A percentile compares a stretch with the other conserved stretches of the same genome.
Evolutionary conservation across 306 rosid species (phyloP).

Genomic region (Malus sieversii): DNA sequence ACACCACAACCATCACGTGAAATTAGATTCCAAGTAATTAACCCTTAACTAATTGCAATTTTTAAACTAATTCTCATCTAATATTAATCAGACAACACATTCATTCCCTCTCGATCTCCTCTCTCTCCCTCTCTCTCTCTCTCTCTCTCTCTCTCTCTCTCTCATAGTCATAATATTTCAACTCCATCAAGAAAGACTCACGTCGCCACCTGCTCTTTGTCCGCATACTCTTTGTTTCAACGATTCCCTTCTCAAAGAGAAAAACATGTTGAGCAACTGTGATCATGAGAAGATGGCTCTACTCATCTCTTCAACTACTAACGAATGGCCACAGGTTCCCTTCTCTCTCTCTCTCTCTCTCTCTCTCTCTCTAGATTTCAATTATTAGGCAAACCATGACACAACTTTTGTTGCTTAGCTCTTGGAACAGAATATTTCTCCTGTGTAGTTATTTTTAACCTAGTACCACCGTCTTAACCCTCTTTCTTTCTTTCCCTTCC

Average conservation of each 20-base stretch:
- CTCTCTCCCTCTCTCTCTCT: constrained; percentile 1
- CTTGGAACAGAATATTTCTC: constrained; percentile 75
- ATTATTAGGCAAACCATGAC: constrained; percentile 72
- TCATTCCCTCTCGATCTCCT: neutral
- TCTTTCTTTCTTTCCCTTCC: neutral
- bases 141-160: neutral
- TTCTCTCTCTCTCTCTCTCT: constrained; percentile 22
- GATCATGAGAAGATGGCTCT: constrained; percentile 44
- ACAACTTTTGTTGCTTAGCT: constrained; percentile 67
- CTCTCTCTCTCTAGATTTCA: constrained; percentile 35
- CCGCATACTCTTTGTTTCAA: constrained; percentile 53
- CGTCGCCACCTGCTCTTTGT: constrained; percentile 68
- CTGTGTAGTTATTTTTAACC: constrained; percentile 47
- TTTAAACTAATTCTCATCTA: neutral
- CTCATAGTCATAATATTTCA: constrained; percentile 22
- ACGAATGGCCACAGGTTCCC: constrained; percentile 69
- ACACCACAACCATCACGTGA: constrained; percentile 69
- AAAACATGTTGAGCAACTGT: constrained; percentile 49
- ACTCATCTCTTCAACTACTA: constrained; percentile 40
- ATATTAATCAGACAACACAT: neutral
- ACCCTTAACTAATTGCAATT: neutral
- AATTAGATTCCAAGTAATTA: constrained; percentile 10
- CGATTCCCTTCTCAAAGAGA: constrained; percentile 32
- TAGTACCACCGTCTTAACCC: constrained; percentile 28
- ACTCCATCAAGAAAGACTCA: constrained; percentile 26